Evolutionary conservation across 768 basidiomycete species (phyloP), one percentile per base, ranked within the genome.

Genomic region (Tulasnella sp.): DNA sequence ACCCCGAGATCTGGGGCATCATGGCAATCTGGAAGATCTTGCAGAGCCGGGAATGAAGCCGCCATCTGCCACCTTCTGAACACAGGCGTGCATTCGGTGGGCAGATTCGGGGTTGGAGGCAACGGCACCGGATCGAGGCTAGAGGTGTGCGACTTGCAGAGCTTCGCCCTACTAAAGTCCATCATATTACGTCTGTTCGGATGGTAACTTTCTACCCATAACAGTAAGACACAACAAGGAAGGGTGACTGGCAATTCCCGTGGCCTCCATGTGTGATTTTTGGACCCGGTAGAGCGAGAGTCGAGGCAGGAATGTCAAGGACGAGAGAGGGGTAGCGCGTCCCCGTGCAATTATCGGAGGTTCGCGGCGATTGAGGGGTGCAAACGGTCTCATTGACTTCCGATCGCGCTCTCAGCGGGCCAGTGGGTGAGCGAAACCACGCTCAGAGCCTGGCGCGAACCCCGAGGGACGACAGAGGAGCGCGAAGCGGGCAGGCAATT

Each of bases 161-260:
- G 46, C 74, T 42, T 75, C 46, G 74, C 41, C 74, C 74, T 75
- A 40, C 74, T 75, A 75, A 75, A 75, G 74, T 75, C 74, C 74
- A 31, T 42, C 74, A 9, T 22, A 42, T 41, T 31, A 69, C n/a
- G 64, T 34, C 64, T 37, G 31, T 37, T 31, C 31, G 64, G 64
- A n/a, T 69, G 64, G 64, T 69, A 69, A 69, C 28, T 31, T 69
- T 69, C 31, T 6, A 37, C 64, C 64, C 64, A 69, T 37, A 69
- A 69, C 31, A 69, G 31, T 37, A 46, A 69, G 31, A 69, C 28
- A 69, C 34, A 7, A 69, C 28, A 16, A 14, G 28, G 64, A n/a
- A 28, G 28, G 64, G 64, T 69, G 64, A 37, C n/a, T 69, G 64
- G 64, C 31, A 69, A 31, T 69, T 37, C 64, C 64, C 64, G 64